phyloP scores from a whole-genome alignment of 1,284 basidiomycete species.

The Golubevia pallescens region DNA sequence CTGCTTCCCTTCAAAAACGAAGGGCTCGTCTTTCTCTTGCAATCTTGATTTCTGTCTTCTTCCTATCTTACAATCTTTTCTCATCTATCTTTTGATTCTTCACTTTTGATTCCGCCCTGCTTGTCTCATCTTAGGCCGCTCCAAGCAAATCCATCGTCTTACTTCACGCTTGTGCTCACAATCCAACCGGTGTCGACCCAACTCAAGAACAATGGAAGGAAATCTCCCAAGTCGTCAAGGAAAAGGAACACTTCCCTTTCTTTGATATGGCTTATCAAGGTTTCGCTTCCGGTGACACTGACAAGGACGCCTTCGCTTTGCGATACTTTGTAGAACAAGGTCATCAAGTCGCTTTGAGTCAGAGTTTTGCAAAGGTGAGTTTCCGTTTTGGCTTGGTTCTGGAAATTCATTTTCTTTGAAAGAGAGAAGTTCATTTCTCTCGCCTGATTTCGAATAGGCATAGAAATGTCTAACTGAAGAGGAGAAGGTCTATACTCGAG shows the following conservation, averaged over 20 bases:
- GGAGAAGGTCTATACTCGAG: too few species aligned
- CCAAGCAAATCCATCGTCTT: conserved; percentile 68
- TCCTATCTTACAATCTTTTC: background rate
- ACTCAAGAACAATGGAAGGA: conserved; percentile 61
- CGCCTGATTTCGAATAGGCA: too few species aligned
- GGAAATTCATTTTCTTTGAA: too few species aligned
- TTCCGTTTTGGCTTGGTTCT: background rate
- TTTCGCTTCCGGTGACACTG: conserved; percentile 59
- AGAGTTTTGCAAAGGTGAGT: conserved; percentile 62
- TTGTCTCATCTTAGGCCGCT: too few species aligned
- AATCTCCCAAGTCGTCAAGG: conserved; percentile 65
- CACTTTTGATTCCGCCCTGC: conserved; percentile 16
- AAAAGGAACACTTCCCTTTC: conserved; percentile 87
- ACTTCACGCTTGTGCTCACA: conserved; percentile 69
- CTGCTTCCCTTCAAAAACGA: too few species aligned
- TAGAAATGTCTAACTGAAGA: too few species aligned
- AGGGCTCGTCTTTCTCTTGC: too few species aligned
- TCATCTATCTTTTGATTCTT: conserved; percentile 60
- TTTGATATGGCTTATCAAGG: conserved; percentile 74
- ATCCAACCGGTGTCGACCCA: conserved; percentile 66
- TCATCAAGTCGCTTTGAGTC: conserved; percentile 59
- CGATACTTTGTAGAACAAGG: conserved; percentile 61
- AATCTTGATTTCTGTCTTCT: too few species aligned
- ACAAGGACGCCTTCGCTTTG: conserved; percentile 60
- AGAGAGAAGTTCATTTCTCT: too few species aligned